These are phyloP conservation scores for Graphilbum sp. DNA, from an alignment of 2,329 filamentous ascomycete genomes.

Conservation along the genomic window DNA sequence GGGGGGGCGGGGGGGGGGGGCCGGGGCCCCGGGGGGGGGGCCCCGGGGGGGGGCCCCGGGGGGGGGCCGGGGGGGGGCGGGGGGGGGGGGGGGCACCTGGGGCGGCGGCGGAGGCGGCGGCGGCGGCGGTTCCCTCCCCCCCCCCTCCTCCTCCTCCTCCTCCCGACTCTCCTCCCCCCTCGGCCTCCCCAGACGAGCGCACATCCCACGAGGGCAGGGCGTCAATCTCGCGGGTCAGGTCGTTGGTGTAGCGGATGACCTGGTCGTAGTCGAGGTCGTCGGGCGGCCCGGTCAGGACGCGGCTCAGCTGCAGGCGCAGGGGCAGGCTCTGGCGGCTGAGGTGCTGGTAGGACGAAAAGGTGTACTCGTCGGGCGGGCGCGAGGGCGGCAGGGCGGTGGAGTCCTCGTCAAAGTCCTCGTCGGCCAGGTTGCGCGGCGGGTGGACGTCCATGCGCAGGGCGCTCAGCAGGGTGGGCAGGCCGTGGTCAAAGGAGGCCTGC, in stretches of 20 bases:
- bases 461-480: constrained; percentile 39
- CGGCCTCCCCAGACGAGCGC: constrained; percentile 32
- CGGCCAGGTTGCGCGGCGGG: constrained; percentile 36
- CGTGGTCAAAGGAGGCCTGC: constrained; percentile 44
- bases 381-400: constrained; percentile 29
- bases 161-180: too few species aligned
- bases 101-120: constrained; percentile 18
- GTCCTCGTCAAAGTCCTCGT: constrained; percentile 37
- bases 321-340: constrained; percentile 38
- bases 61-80: too few species aligned
- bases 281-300: constrained; percentile 35
- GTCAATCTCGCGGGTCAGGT: constrained; percentile 44
- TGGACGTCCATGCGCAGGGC: constrained; percentile 39
- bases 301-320: constrained; percentile 39
- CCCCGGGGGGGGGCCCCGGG: too few species aligned
- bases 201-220: constrained; percentile 40
- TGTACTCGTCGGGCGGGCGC: constrained; percentile 35
- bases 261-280: constrained; percentile 44
- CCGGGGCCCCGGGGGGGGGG: too few species aligned
- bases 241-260: constrained; percentile 43
- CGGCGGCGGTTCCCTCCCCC: constrained; percentile 18
- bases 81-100: too few species aligned
- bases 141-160: constrained; percentile 15
- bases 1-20: too few species aligned
- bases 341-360: constrained; percentile 42